A percentile compares a stretch with the other conserved stretches of the same genome.
Evolutionary conservation across 768 basidiomycete species (phyloP).

Genomic region (Cubamyces sp.): DNA sequence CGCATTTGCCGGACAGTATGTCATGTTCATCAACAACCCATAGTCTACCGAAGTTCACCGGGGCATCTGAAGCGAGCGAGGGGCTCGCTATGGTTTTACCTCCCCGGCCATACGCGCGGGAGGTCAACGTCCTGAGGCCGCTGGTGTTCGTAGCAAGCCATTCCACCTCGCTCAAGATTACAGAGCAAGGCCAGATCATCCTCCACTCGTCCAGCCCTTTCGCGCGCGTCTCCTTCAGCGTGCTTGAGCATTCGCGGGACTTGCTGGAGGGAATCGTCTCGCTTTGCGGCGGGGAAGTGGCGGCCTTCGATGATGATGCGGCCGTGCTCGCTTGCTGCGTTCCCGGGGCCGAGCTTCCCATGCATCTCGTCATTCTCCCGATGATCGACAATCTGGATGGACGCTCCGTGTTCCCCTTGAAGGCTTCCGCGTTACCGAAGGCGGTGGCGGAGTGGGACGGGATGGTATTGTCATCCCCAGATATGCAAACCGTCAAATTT

Average conservation of each 20-base stretch:
- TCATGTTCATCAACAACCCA: neutral
- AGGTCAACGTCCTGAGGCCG: slow-evolving; percentile 17
- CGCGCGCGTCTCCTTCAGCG: slow-evolving; percentile 9
- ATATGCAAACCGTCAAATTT: neutral
- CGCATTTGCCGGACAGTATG: neutral
- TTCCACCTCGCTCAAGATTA: slow-evolving; percentile 19
- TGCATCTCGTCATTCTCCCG: slow-evolving; percentile 17
- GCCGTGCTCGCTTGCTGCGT: slow-evolving; percentile 9
- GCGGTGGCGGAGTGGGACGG: slow-evolving; percentile 2
- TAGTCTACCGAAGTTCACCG: slow-evolving; percentile 2
- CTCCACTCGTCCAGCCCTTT: slow-evolving; percentile 3
- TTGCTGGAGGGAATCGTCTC: slow-evolving; percentile 8
- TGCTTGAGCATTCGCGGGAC: slow-evolving; percentile 15
- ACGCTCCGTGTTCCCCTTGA: slow-evolving; percentile 9
- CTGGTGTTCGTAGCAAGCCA: slow-evolving; percentile 23
- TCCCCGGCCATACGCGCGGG: slow-evolving; percentile 17
- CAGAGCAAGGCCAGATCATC: slow-evolving; percentile 15
- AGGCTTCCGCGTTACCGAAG: slow-evolving; percentile 1
- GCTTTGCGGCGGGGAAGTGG: slow-evolving; percentile 1
- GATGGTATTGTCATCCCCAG: neutral
- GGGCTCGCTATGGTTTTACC: slow-evolving; percentile 17
- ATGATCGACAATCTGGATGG: slow-evolving; percentile 11
- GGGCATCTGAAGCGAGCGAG: neutral
- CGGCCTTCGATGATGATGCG: neutral
- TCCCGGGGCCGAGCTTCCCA: neutral